Base-by-base conservation (phyloP, 305 asterid species). In the Fraxinus sp. region DNA sequence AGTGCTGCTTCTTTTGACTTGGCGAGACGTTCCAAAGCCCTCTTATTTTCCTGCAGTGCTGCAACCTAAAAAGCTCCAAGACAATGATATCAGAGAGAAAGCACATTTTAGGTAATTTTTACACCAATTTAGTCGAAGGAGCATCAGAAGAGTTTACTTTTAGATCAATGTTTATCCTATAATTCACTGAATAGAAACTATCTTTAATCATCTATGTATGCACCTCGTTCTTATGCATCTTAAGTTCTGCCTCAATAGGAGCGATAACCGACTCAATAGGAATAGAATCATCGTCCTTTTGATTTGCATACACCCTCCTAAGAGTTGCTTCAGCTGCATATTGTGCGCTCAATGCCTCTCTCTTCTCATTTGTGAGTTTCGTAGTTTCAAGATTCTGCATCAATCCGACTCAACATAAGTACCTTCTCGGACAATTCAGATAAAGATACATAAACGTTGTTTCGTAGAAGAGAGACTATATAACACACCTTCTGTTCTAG, bases 251-350 rank as follows among this genome's bases (percentile, higher is more conserved):
- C 84, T 96, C 99, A 20, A 96, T 90, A 32, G 99, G 98, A 64
- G 99, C 97, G 82, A 94, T 89, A 87, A 96, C 78, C 3, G 91
- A 85, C 83, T 93, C 97, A 37, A 94, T 86, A 26, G 97, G 94
- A 83, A 91, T 72, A 68, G 87, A 79, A 73, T 92, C 92, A 43
- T 93, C 93, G 35, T 96, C 97, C 81, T 94, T 94, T 78, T 94
- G 94, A 82, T 88, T 84, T 30, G 94, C 92, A 7, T 96, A 91
- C 41, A 94, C 99, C 87, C 99, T 89, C 83, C 98, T 83, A 64
- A 96, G 97, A 77, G 98, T 91, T 24, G 97, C 89, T 89, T 96
- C 99, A 73, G 97, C 98, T 64, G 99, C 98, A 90, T 90, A 93
- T 81, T 94, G 98, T 79, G 98, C 99, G 80, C 92, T 84, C 84